Evolutionary conservation across 768 basidiomycete genomes (phyloP).

Genomic region (Tylopilus vinaceipallidus): DNA sequence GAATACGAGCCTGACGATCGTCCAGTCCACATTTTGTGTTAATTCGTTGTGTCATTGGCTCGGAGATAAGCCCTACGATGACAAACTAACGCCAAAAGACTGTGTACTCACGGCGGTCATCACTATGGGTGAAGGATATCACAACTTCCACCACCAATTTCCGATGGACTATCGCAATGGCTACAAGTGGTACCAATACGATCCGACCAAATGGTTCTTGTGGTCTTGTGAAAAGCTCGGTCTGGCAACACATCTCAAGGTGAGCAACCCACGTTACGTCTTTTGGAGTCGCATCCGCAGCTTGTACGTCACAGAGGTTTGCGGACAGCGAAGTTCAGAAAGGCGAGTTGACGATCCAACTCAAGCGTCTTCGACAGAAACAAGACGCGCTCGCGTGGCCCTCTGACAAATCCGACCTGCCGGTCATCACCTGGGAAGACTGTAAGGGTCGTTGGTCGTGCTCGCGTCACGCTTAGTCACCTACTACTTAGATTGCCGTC

Average conservation of each 20-base stretch:
- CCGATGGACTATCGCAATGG: conserved; percentile 95
- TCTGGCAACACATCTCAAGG: conserved; percentile 52
- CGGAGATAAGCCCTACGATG: conserved; percentile 85
- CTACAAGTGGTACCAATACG: conserved; percentile 84
- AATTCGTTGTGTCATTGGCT: conserved; percentile 95
- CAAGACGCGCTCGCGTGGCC: conserved; percentile 80
- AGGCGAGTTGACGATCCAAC: conserved; percentile 87
- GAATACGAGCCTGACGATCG: neutral
- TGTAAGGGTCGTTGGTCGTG: conserved; percentile 41
- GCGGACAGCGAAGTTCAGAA: conserved; percentile 70
- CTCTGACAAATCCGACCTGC: conserved; percentile 69
- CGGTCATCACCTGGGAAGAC: conserved; percentile 80
- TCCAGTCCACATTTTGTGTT: conserved; percentile 89
- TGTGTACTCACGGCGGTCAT: conserved; percentile 82
- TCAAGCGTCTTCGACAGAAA: conserved; percentile 75
- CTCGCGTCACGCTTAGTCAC: conserved; percentile 4
- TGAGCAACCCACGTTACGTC: neutral
- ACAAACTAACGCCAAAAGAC: conserved; percentile 87
- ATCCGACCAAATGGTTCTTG: conserved; percentile 88
- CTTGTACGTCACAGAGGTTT: conserved; percentile 35
- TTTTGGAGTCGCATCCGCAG: neutral
- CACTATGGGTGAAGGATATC: conserved; percentile 93
- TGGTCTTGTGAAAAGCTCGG: conserved; percentile 44
- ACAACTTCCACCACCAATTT: conserved; percentile 96
- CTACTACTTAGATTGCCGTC: conserved; percentile 60